Percentiles rank a stretch among this genome's conserved stretches.
Conservation (phyloP, 2,329 filamentous ascomycete species). For the Verticillium dahliae region DNA sequence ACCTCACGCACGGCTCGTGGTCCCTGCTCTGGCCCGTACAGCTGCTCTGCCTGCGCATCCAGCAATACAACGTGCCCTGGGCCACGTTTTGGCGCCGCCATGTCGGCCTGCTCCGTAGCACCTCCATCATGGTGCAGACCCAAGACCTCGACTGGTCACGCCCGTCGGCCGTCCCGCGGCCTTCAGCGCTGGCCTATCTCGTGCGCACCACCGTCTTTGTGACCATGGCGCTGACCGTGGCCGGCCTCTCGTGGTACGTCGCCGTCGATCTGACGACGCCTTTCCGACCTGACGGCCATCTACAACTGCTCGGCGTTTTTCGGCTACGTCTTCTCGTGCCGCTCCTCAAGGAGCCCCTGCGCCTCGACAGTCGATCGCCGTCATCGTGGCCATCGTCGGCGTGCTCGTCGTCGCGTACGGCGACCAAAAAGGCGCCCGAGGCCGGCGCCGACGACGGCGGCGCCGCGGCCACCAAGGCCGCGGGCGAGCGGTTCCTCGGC, state of each 20-base stretch:
- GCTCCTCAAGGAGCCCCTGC: slow-evolving; percentile 75
- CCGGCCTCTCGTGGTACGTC: slow-evolving; percentile 91
- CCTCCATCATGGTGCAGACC: slow-evolving; percentile 76
- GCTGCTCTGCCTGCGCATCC: slow-evolving; percentile 70
- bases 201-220: slow-evolving; percentile 72
- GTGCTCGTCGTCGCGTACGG: slow-evolving; percentile 96
- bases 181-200: slow-evolving; percentile 60
- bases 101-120: slow-evolving; percentile 41
- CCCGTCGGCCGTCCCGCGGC: slow-evolving; percentile 22
- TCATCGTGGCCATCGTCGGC: slow-evolving; percentile 78
- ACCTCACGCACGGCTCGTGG: slow-evolving; percentile 95
- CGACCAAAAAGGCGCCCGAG: slow-evolving; percentile 48
- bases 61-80: slow-evolving; percentile 76
- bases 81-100: slow-evolving; percentile 72
- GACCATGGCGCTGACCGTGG: slow-evolving; percentile 80
- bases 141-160: slow-evolving; percentile 63
- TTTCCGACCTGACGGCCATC: slow-evolving; percentile 86
- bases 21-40: slow-evolving; percentile 80
- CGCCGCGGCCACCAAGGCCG: slow-evolving; percentile 21
- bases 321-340: slow-evolving; percentile 96
- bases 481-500: slow-evolving; percentile 66
- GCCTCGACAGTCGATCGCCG: slow-evolving; percentile 76
- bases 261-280: slow-evolving; percentile 91
- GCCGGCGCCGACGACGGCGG: slow-evolving; percentile 14
- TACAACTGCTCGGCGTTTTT: slow-evolving; percentile 99